Evolutionary conservation across 1,284 basidiomycete species (phyloP), one percentile per base, ranked within the genome.

Genomic region (Cerrena zonata): DNA sequence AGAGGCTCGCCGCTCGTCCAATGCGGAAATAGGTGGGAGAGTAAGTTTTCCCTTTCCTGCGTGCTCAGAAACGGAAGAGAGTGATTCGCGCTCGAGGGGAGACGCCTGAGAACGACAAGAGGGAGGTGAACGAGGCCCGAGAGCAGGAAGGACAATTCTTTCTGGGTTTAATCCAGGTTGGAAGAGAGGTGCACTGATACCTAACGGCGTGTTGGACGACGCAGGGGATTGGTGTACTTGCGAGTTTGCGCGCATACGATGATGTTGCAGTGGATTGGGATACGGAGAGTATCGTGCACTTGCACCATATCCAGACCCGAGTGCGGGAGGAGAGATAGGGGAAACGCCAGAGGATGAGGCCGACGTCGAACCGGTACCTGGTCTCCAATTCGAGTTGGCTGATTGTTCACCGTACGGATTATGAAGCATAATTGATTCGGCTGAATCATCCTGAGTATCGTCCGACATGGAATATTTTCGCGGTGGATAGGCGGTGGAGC

Each of bases 21-120:
- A 66, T 0, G 80, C 77, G 3, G 84, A 82, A 52, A 87, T 86
- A 0, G 84, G 82, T 1, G 84, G 84, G 3, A 86, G 64, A 7
- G 79, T 75, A n/a, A n/a, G n/a, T n/a, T n/a, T n/a, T n/a, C n/a
- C n/a, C n/a, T n/a, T n/a, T n/a, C n/a, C n/a, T n/a, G n/a, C n/a
- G n/a, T n/a, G n/a, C n/a, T n/a, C n/a, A n/a, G n/a, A n/a, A n/a
- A n/a, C n/a, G n/a, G n/a, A n/a, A n/a, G n/a, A n/a, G 54, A 81
- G 80, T 3, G 52, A 47, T 18, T 47, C 12, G 24, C 27, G 41
- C 18, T 18, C 25, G 25, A 40, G 23, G 36, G 19, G 23, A 30
- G 40, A 45, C 5, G 43, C 42, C 19, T 46, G 44, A 36, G n/a
- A n/a, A 36, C n/a, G 34, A 36, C n/a, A 36, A 36, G 34, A 36